Base-by-base conservation (phyloP, 202 grass and related monocot species). In the Cymbopogon flexuosus region DNA sequence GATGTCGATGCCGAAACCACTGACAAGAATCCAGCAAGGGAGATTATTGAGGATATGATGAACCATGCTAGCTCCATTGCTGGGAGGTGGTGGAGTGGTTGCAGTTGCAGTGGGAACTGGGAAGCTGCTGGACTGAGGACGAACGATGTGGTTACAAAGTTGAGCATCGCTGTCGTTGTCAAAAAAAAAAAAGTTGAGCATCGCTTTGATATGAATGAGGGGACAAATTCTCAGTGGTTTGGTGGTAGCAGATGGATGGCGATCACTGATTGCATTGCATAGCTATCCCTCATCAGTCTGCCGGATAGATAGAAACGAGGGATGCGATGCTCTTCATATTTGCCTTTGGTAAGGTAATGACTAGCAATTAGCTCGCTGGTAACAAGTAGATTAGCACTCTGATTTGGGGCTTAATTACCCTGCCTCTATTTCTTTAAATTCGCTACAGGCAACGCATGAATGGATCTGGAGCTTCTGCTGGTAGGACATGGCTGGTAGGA, bases 161-260 rank as follows among this genome's bases (percentile, higher is more conserved):
- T 79, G 89, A 78, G 66, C 81, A 88, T 85, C 11, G 47, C 42
- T 23, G 27, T 27, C 27, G 27, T 27, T 27, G 27, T 27, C 27
- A 27, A 27, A 27, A 27, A 27, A 27, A 27, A 27, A 27, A 27
- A 27, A 27, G 2, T 31, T 68, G 74, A 56, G 57, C 24, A 27
- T 27, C 27, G 27, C 75, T 68, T 23, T 61, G 24, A 43, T 10
- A 46, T 15, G 36, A 39, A 6, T 6, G 39, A 14, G 70, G 59
- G n/a, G 56, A 76, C 75, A 60, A 59, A 88, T 82, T 88, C 85
- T 82, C 72, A 46, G 64, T 75, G 81, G 46, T 78, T 63, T 91
- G 76, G 83, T 91, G 70, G 86, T 58, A 66, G 84, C 42, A 72
- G 78, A 67, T 78, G 60, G 40, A 72, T 73, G 36, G 22, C 57